Evolutionary conservation across 257 asterid genomes (phyloP), one percentile per base, ranked within the genome.

Genomic region (Dorcoceras hygrometricum): DNA sequence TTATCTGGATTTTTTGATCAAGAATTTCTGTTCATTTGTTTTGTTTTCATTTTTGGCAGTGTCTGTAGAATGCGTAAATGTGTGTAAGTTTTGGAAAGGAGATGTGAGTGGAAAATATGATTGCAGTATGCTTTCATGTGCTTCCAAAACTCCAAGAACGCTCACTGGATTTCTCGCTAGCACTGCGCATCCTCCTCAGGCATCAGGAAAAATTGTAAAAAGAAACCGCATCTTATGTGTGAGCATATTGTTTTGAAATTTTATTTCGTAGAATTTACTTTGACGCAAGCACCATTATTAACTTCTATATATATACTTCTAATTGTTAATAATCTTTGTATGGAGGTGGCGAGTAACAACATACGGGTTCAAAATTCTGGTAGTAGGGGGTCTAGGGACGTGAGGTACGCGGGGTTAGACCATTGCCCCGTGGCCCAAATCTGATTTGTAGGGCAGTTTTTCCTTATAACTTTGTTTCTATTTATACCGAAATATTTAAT

Each of bases 91-190:
- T 23, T 82, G 93, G 96, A 88, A 86, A 69, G 86, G 96, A 70
- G 92, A 84, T 28, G 79, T 69, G 79, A 81, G 86, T 72, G 89
- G 93, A 34, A 86, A 79, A 73, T 71, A 71, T 59, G 96, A 88
- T 64, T 86, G 95, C 79, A 84, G 87, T 72, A 81, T 80, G 74
- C 65, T 88, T 31, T 75, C 93, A 23, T 88, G 96, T 82, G 91
- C 96, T 66, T 84, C 86, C 57, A 88, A 82, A 83, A 93, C 89
- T 72, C 92, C 96, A 23, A 82, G 97, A 74, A 86, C 71, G 57
- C 81, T 90, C 76, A 84, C 89, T 63, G 96, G 96, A 56, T 86
- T 81, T 68, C 91, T 91, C n/a, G 95, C 97, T 23, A 88, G 88
- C 75, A 91, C 97, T 9, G 73, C 93, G 11, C 84, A 80, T 68